Percentiles rank a stretch among this genome's conserved stretches.
phyloP scores from a whole-genome alignment of 495 filamentous ascomycete species.

The Penicillium salamii region DNA sequence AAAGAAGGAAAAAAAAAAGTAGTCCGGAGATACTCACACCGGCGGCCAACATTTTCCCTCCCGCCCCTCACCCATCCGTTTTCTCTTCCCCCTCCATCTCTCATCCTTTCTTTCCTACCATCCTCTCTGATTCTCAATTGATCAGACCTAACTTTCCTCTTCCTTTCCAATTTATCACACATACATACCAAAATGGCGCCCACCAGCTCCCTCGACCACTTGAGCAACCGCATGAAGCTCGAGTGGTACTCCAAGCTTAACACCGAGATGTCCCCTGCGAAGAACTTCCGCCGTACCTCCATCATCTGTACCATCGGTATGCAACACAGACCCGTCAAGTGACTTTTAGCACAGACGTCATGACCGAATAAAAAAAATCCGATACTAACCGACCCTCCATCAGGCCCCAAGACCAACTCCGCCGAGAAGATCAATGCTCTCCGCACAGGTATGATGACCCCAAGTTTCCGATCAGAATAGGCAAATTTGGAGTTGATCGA shows the following conservation, averaged over 20 bases:
- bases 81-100: slow-evolving; percentile 22
- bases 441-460: slow-evolving; percentile 56
- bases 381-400: slow-evolving; percentile 16
- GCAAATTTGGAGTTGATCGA: background rate
- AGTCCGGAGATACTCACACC: slow-evolving; percentile 23
- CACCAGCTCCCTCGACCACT: slow-evolving; percentile 70
- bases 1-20: slow-evolving; percentile 7
- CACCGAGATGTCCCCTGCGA: slow-evolving; percentile 74
- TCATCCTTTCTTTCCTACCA: slow-evolving; percentile 13
- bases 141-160: slow-evolving; percentile 9
- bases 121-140: slow-evolving; percentile 11
- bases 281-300: slow-evolving; percentile 90
- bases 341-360: background rate
- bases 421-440: slow-evolving; percentile 93
- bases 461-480: background rate
- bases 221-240: slow-evolving; percentile 77
- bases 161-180: slow-evolving; percentile 11
- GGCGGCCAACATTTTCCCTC: slow-evolving; percentile 43
- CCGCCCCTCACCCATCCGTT: slow-evolving; percentile 28
- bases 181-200: slow-evolving; percentile 41
- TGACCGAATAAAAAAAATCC: background rate
- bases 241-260: slow-evolving; percentile 86
- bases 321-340: slow-evolving; percentile 7
- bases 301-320: slow-evolving; percentile 98
- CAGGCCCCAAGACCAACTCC: slow-evolving; percentile 96